phyloP scores from a whole-genome alignment of 352 stramenopile genomes.

The Phytophthora capsici region DNA sequence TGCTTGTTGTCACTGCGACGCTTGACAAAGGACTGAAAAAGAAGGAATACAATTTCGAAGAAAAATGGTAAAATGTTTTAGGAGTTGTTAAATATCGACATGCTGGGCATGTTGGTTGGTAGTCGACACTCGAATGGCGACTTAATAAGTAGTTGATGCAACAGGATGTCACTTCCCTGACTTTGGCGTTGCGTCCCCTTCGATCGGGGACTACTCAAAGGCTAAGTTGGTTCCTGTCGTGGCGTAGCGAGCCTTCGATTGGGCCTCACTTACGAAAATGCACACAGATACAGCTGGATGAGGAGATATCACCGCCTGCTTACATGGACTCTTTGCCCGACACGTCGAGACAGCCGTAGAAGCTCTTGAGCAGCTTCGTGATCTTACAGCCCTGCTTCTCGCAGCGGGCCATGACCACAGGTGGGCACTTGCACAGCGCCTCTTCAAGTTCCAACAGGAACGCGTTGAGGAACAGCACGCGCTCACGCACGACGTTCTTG shows the following conservation, averaged over 20 bases:
- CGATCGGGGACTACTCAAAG: constrained; percentile 35
- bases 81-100: constrained; percentile 37
- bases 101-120: constrained; percentile 28
- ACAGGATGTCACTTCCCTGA: neutral
- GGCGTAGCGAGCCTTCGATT: constrained; percentile 21
- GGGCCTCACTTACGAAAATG: constrained; percentile 11
- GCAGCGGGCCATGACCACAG: constrained; percentile 72
- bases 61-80: neutral
- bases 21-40: constrained; percentile 1
- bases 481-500: constrained; percentile 76
- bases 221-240: neutral
- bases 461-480: constrained; percentile 83
- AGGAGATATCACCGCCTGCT: constrained; percentile 6
- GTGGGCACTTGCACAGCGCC: constrained; percentile 78
- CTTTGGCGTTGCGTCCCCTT: constrained; percentile 29
- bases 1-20: constrained; percentile 10
- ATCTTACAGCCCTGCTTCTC: constrained; percentile 87
- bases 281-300: constrained; percentile 24
- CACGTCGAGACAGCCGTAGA: constrained; percentile 73
- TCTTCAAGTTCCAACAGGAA: constrained; percentile 82
- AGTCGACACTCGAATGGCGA: constrained; percentile 30
- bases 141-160: constrained; percentile 32
- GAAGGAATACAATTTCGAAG: neutral
- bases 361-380: constrained; percentile 87
- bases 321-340: constrained; percentile 57